Conservation (phyloP, 1,284 basidiomycete species). For the Coniferiporia sulphurascens region DNA sequence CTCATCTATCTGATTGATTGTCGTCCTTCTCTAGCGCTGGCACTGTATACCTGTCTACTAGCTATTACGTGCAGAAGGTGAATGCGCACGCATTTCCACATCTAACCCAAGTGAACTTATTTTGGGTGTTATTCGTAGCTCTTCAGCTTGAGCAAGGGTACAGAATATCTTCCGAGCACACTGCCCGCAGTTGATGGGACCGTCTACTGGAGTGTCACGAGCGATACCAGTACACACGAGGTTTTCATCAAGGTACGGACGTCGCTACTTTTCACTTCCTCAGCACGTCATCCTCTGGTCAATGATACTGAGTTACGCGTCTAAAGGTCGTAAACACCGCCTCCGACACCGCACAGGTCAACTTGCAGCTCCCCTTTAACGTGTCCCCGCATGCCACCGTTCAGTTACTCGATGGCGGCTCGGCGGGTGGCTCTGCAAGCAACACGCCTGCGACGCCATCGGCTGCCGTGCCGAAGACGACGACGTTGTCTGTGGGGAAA, state of each 20-base stretch:
- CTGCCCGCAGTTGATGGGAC: conserved; percentile 45
- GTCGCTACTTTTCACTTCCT: neutral
- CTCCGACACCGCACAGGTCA: conserved; percentile 34
- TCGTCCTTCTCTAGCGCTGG: conserved; percentile 38
- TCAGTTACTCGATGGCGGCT: conserved; percentile 43
- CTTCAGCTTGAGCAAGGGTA: conserved; percentile 56
- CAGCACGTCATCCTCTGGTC: neutral
- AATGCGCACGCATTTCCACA: neutral
- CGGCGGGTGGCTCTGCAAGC: conserved; percentile 33
- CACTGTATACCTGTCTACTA: conserved; percentile 51
- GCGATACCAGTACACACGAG: conserved; percentile 36
- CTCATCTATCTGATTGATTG: no score
- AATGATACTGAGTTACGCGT: neutral
- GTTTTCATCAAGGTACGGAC: conserved; percentile 53
- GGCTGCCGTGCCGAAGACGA: conserved; percentile 41
- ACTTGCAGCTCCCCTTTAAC: conserved; percentile 52
- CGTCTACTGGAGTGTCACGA: conserved; percentile 58
- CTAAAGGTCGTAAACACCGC: conserved; percentile 51
- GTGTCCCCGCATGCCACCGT: conserved; percentile 40
- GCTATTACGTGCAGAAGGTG: conserved; percentile 65
- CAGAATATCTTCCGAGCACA: conserved; percentile 60
- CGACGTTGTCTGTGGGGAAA: conserved; percentile 39
- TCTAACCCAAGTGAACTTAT: neutral
- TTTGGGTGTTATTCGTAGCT: conserved; percentile 34
- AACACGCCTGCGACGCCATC: conserved; percentile 51